Evolutionary conservation across 192 early-diverging fungal genomes (phyloP), one percentile per base, ranked within the genome.

Genomic region (Powellomyces hirtus): DNA sequence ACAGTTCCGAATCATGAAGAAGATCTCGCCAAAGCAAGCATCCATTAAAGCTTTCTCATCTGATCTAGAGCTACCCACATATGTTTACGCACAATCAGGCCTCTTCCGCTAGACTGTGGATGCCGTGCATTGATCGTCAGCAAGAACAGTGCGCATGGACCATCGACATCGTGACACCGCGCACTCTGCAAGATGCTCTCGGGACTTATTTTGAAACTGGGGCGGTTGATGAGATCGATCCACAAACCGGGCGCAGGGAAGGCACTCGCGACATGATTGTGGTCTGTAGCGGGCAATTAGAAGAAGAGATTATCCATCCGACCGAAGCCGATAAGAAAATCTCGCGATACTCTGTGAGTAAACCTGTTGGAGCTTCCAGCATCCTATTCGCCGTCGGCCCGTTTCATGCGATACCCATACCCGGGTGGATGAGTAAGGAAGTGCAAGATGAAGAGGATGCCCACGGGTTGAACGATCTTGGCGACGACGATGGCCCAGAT

Each of bases 381-480:
- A 70, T 84, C 31, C 44, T 78, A 36, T 49, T 84, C 13, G 76
- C 79, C 7, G 73, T 78, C 24, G 83, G 79, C 2, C 69, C 73
- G 27, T 84, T 78, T 20, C 74, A 75, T 36, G 51, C 33, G 34
- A 29, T 66, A 4, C 34, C 36, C 30, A 49, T 71, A 35, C 51
- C 57, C 20, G 44, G 58, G 31, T 73, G 74, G 66, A 62, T 65
- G 35, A 38, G 51, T 38, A 57, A 38, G 34, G 16, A 67, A 10
- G 61, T 51, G 33, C 53, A 38, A 31, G 51, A 67, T 2, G 68
- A 59, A 29, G 53, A 56, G 31, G 5, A 6, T 4, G 53, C 53
- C 27, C 53, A 56, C 33, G 36, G 24, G 22, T 56, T 38, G 29
- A 8, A 46, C 29, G 73, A 70, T 3, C 55, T 57, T 30, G 64